Conservation (phyloP, 2,329 filamentous ascomycete genomes). For the Drechmeria coniospora region DNA sequence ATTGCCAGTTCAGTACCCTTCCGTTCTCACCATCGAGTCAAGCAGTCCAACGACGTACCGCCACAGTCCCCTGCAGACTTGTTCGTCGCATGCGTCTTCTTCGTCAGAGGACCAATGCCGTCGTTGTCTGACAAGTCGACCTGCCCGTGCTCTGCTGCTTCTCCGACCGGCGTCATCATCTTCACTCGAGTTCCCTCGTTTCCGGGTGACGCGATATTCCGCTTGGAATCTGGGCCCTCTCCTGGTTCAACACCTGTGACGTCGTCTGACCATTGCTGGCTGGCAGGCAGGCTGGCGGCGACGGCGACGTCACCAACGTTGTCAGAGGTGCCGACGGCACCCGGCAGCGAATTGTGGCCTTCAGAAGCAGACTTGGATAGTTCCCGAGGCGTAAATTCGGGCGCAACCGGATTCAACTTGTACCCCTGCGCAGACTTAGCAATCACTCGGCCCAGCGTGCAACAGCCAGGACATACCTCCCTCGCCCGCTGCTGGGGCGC, state of each 20-base stretch:
- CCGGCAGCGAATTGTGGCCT: no score
- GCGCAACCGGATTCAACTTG: slow-evolving; percentile 39
- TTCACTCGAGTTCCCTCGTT: no score
- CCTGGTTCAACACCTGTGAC: slow-evolving; percentile 6
- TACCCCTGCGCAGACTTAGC: slow-evolving; percentile 36
- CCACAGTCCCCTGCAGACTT: background rate
- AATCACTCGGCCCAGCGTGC: no score
- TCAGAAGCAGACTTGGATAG: background rate
- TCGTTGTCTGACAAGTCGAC: no score
- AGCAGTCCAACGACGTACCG: slow-evolving; percentile 9
- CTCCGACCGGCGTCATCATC: no score
- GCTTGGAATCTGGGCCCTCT: background rate
- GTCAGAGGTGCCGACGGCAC: no score
- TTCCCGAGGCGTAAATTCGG: slow-evolving; percentile 35
- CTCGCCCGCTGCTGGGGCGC: slow-evolving; percentile 22
- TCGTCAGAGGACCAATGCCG: no score
- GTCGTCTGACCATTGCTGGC: slow-evolving; percentile 15
- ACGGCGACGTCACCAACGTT: background rate
- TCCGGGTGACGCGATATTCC: no score
- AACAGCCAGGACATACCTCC: slow-evolving; percentile 36
- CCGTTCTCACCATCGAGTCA: no score
- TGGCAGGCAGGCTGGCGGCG: background rate
- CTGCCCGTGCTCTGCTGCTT: no score
- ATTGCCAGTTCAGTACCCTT: background rate
- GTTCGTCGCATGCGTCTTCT: background rate